phyloP scores from a whole-genome alignment of 257 asterid species.

The Nicotiana knightiana region DNA sequence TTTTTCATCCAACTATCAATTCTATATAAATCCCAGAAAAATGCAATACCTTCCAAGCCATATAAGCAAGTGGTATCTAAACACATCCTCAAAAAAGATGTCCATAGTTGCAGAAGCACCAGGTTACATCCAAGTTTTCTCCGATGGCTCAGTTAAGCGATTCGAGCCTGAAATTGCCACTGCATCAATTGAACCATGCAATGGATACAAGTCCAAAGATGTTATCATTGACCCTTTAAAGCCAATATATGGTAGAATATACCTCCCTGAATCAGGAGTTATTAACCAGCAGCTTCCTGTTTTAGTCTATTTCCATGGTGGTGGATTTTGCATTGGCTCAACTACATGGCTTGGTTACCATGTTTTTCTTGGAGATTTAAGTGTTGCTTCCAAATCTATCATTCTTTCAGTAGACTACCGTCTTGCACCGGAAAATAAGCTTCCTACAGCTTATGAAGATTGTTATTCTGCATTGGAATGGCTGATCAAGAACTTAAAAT shows the following conservation, averaged over 20 bases:
- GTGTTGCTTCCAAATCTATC: conserved; percentile 36
- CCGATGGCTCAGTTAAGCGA: conserved; percentile 49
- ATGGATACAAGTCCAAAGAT: conserved; percentile 49
- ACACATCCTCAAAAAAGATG: conserved; percentile 23
- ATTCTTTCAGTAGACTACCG: conserved; percentile 70
- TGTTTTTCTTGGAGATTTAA: conserved; percentile 49
- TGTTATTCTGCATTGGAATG: conserved; percentile 50
- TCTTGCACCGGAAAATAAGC: conserved; percentile 76
- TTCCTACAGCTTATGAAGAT: conserved; percentile 66
- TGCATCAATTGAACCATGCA: conserved; percentile 24
- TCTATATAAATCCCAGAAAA: not conserved
- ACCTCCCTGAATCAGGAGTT: conserved; percentile 33
- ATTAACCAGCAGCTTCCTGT: conserved; percentile 26
- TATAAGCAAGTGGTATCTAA: not conserved
- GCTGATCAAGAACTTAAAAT: conserved; percentile 18
- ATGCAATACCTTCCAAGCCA: not conserved
- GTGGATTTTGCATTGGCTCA: conserved; percentile 80
- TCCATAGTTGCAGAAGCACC: conserved; percentile 48
- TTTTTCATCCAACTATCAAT: no score
- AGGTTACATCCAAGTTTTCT: conserved; percentile 54
- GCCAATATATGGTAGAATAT: conserved; percentile 52
- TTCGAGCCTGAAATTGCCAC: conserved; percentile 25
- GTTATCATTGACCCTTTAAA: conserved; percentile 41
- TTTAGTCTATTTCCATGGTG: conserved; percentile 80
- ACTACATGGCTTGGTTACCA: conserved; percentile 76